phyloP scores from a whole-genome alignment of 441 rosid genomes.

The Bruguiera hainesii region DNA sequence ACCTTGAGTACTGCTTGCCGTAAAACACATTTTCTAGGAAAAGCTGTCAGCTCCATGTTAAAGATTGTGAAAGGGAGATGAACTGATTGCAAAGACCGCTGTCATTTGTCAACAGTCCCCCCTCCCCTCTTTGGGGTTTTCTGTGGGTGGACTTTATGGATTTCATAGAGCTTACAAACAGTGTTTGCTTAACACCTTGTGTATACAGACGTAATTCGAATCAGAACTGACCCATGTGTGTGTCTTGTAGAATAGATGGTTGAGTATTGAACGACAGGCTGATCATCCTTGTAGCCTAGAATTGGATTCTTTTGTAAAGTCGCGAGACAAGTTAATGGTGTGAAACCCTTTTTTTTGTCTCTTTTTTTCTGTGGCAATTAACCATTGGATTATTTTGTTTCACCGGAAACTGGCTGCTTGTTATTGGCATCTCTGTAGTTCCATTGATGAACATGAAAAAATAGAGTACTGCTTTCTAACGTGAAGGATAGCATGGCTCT shows the following conservation, averaged over 20 bases:
- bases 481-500: no score
- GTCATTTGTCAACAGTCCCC: constrained; percentile 11
- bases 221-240: constrained; percentile 10
- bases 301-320: constrained; percentile 26
- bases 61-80: not conserved
- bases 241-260: constrained; percentile 7
- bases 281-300: constrained; percentile 15
- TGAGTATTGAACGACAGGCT: constrained; percentile 7
- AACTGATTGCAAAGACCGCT: not conserved
- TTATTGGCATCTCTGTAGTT: no score
- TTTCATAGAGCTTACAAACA: constrained; percentile 13
- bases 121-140: not conserved
- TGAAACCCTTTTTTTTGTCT: not conserved
- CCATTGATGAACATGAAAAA: no score
- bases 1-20: not conserved
- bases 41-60: constrained; percentile 10
- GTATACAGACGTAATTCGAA: constrained; percentile 21
- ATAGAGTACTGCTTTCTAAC: no score
- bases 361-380: not conserved
- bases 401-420: not conserved
- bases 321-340: constrained; percentile 8
- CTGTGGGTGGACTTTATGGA: constrained; percentile 2
- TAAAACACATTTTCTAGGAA: not conserved
- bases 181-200: constrained; percentile 15
- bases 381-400: not conserved